phyloP scores from a whole-genome alignment of 2,329 filamentous ascomycete species.

The Endothia cerciana region DNA sequence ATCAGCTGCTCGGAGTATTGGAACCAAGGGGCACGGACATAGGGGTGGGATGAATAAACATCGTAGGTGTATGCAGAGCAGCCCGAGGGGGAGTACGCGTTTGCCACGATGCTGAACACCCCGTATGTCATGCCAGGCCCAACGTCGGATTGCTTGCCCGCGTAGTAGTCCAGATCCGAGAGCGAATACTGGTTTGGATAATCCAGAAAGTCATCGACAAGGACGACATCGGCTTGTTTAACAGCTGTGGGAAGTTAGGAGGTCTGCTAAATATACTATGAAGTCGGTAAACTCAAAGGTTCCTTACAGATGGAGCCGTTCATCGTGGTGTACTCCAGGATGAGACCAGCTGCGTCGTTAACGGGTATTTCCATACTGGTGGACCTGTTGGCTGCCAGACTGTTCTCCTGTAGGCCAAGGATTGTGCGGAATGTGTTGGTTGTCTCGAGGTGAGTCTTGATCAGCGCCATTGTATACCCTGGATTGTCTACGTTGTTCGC shows the following conservation, averaged over 20 bases:
- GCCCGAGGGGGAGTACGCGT: slow-evolving; percentile 23
- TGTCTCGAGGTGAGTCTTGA: slow-evolving; percentile 56
- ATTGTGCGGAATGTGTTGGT: slow-evolving; percentile 61
- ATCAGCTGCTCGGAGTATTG: slow-evolving; percentile 29
- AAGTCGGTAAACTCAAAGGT: neutral
- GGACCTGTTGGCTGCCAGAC: slow-evolving; percentile 17
- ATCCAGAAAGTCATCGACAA: slow-evolving; percentile 27
- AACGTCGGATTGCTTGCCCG: slow-evolving; percentile 20
- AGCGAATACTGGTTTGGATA: slow-evolving; percentile 25
- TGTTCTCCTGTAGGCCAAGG: slow-evolving; percentile 57
- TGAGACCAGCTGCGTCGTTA: slow-evolving; percentile 51
- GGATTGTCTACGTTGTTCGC: slow-evolving; percentile 69
- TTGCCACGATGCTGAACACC: slow-evolving; percentile 28
- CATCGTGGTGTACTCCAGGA: slow-evolving; percentile 66
- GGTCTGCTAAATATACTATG: too few species aligned
- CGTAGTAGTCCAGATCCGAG: slow-evolving; percentile 26
- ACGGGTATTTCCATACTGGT: slow-evolving; percentile 11
- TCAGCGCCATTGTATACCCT: slow-evolving; percentile 70
- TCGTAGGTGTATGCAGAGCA: slow-evolving; percentile 27
- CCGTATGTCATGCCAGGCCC: slow-evolving; percentile 29
- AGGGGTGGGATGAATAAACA: slow-evolving; percentile 21
- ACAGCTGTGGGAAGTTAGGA: slow-evolving; percentile 6
- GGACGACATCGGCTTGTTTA: slow-evolving; percentile 29
- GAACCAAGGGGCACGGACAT: slow-evolving; percentile 26
- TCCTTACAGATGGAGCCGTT: slow-evolving; percentile 54